A percentile compares a stretch with the other conserved stretches of the same genome.
Evolutionary conservation across 306 rosid species (phyloP).

Genomic region (Ziziphus jujuba): DNA sequence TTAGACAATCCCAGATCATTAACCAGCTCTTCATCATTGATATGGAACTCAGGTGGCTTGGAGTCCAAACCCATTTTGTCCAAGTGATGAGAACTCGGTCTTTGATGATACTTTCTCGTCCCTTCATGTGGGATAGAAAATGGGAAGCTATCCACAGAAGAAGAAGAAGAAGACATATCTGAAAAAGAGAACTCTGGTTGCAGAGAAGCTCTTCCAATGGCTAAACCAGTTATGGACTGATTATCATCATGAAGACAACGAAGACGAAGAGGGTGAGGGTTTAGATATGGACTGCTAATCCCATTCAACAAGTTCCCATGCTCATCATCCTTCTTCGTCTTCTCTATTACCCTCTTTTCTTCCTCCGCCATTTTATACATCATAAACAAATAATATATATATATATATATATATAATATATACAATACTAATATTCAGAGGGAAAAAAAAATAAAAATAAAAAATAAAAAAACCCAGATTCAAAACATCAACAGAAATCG

Average conservation of each 20-base stretch:
- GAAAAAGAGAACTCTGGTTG: constrained; percentile 25
- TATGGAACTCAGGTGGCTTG: constrained; percentile 1
- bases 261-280: constrained; percentile 24
- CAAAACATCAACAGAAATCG: constrained; percentile 10
- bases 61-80: constrained; percentile 20
- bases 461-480: constrained; percentile 26
- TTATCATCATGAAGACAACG: constrained; percentile 9
- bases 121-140: constrained; percentile 30
- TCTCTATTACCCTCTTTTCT: constrained; percentile 19
- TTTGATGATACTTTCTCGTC: constrained; percentile 18
- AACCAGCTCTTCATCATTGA: constrained; percentile 20
- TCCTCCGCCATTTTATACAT: constrained; percentile 28
- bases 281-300: constrained; percentile 7
- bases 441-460: too few species aligned
- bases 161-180: constrained; percentile 22
- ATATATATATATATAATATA: neutral
- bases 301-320: constrained; percentile 19
- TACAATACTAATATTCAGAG: neutral
- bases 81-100: constrained; percentile 14
- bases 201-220: constrained; percentile 31
- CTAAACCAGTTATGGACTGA: constrained; percentile 29
- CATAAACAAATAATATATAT: neutral
- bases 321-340: constrained; percentile 20
- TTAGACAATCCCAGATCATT: constrained; percentile 36
- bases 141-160: constrained; percentile 10